A percentile compares a stretch with the other conserved stretches of the same genome.
These are phyloP conservation scores for Epichloe uncinata DNA, from an alignment of 2,329 filamentous ascomycete genomes.

Conservation along the genomic window DNA sequence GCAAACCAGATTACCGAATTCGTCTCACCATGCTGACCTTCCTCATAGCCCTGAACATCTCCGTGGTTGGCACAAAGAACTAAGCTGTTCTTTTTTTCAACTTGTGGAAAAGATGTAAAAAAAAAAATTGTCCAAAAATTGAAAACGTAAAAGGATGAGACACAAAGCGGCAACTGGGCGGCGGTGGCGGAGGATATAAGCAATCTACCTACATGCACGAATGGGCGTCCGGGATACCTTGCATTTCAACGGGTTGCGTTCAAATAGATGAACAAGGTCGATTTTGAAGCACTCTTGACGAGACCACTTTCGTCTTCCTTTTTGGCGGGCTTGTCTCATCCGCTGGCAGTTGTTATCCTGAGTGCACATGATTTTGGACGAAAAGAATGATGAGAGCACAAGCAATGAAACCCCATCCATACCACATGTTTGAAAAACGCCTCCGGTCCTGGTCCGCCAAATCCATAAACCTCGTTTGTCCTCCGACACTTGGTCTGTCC, in stretches of 20 bases:
- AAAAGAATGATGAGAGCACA: too few species aligned
- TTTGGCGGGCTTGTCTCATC: too few species aligned
- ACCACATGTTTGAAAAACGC: constrained; percentile 14
- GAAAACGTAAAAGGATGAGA: constrained; percentile 11
- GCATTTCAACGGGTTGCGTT: constrained; percentile 27
- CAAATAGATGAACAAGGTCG: constrained; percentile 25
- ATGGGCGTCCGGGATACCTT: constrained; percentile 44
- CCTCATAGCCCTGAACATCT: constrained; percentile 34
- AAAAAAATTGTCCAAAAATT: constrained; percentile 5
- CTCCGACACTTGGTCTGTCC: constrained; percentile 23
- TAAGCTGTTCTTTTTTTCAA: constrained; percentile 10
- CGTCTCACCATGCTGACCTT: too few species aligned
- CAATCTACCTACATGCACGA: constrained; percentile 27
- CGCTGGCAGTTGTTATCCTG: too few species aligned
- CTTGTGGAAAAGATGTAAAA: too few species aligned
- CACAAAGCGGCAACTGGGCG: constrained; percentile 3
- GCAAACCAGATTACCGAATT: too few species aligned
- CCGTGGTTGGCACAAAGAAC: constrained; percentile 43
- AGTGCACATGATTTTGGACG: too few species aligned
- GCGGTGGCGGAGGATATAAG: constrained; percentile 15
- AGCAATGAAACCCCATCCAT: too few species aligned
- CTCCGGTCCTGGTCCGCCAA: constrained; percentile 11
- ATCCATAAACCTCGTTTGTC: constrained; percentile 16
- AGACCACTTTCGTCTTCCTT: too few species aligned
- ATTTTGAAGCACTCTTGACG: constrained; percentile 19